Evolutionary conservation across 352 stramenopile genomes (phyloP), one percentile per base, ranked within the genome.

Genomic region (Blastocystis sp.): DNA sequence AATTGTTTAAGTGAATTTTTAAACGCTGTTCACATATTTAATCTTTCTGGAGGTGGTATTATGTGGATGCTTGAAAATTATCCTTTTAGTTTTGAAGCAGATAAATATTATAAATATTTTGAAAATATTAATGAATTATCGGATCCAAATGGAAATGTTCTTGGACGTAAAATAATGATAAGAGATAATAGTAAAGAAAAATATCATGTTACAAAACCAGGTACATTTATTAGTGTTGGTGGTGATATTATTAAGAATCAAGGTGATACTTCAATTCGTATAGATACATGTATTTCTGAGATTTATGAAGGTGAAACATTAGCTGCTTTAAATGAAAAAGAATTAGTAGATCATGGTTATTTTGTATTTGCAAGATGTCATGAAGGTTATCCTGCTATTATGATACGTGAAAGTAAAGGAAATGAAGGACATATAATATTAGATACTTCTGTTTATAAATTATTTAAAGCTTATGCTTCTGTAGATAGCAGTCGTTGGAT

Each of bases 261-360:
- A n/a, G n/a, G n/a, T n/a, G n/a, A n/a, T n/a, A n/a, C n/a, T n/a
- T n/a, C n/a, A n/a, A 25, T 57, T 27, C 24, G 31, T 16, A 21
- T 57, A 27, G 46, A 57, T 27, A 46, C 45, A 31, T 32, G 46
- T 21, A n/a, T 57, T 4, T 31, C 21, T 21, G 4, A n/a, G 2
- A 57, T 57, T 23, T 57, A 23, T 19, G 46, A 57, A 49, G 44
- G 44, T 23, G 13, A 31, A n/a, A 55, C 44, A 11, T 5, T 55
- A 25, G 36, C 28, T 41, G 31, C 36, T 28, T 28, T 55, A 33
- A 25, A 55, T 55, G 44, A 55, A 16, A 41, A 11, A 33, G 41
- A n/a, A 19, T 49, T 57, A 23, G 27, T 40, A 27, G 32, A 57
- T 2, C 9, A 45, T 19, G 27, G 28, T 23, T 57, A 46, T 21